Percentiles rank a stretch among this genome's conserved stretches.
phyloP scores from a whole-genome alignment of 805 yeast species.

The Yarrowia osloensis region DNA sequence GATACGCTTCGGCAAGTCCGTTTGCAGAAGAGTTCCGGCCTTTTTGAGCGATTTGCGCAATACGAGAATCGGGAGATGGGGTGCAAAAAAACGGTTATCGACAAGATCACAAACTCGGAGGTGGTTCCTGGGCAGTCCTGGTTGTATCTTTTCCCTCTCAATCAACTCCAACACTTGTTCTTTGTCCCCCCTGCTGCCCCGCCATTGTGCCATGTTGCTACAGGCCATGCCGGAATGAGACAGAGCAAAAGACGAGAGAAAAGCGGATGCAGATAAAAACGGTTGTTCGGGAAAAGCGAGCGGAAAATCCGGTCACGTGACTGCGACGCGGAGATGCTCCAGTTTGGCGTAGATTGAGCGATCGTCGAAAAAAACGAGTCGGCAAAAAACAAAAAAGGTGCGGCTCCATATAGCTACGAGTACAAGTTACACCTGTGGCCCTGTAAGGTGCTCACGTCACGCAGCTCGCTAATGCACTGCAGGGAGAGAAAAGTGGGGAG shows the following conservation, averaged over 20 bases:
- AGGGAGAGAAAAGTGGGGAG: too few relatives aligned
- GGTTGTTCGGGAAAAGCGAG: background rate
- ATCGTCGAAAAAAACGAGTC: too few relatives aligned
- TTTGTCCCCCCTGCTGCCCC: background rate
- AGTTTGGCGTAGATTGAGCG: too few relatives aligned
- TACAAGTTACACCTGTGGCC: too few relatives aligned
- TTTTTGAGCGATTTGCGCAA: constrained; percentile 14
- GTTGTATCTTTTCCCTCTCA: too few relatives aligned
- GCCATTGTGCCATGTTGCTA: background rate
- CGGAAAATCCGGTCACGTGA: background rate
- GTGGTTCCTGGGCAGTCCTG: too few relatives aligned
- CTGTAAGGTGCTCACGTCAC: too few relatives aligned
- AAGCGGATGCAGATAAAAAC: background rate
- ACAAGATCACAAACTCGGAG: too few relatives aligned
- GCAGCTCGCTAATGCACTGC: too few relatives aligned
- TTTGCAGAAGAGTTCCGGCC: constrained; percentile 1
- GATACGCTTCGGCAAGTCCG: background rate
- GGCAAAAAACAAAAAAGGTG: too few relatives aligned
- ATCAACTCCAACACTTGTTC: background rate
- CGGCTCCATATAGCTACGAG: too few relatives aligned
- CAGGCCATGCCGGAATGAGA: constrained; percentile 1
- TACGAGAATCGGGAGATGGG: background rate
- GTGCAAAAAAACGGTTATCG: too few relatives aligned
- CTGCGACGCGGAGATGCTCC: background rate
- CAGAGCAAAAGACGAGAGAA: background rate